Conservation (phyloP, 2,329 filamentous ascomycete genomes). For the Talaromyces albobiverticillius region DNA sequence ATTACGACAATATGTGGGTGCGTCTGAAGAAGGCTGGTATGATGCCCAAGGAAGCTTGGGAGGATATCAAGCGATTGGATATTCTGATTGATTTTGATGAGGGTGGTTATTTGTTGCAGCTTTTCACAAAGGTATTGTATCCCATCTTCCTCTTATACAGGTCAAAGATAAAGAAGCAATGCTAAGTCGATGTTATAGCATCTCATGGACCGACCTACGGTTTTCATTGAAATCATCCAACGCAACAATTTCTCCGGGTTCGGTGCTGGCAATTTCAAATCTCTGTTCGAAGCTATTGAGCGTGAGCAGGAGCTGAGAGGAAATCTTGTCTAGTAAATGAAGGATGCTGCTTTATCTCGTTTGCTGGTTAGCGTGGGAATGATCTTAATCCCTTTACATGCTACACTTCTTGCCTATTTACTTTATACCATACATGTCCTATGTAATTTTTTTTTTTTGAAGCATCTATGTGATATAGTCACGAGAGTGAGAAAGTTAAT, state of each 20-base stretch:
- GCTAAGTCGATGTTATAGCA: slow-evolving; percentile 48
- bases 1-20: slow-evolving; percentile 74
- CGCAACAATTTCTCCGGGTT: slow-evolving; percentile 87
- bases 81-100: slow-evolving; percentile 96
- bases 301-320: slow-evolving; percentile 83
- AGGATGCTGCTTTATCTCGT: neutral
- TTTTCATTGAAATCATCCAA: slow-evolving; percentile 96
- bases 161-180: neutral
- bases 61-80: slow-evolving; percentile 70
- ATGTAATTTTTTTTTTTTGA: too few relatives aligned
- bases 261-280: slow-evolving; percentile 94
- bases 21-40: slow-evolving; percentile 64
- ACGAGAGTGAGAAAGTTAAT: too few relatives aligned
- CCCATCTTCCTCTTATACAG: neutral
- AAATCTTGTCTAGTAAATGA: slow-evolving; percentile 56
- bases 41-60: slow-evolving; percentile 73
- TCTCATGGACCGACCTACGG: slow-evolving; percentile 88
- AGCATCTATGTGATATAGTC: too few relatives aligned
- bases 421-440: too few relatives aligned
- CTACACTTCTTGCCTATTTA: too few relatives aligned
- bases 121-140: slow-evolving; percentile 64
- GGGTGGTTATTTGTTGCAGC: slow-evolving; percentile 73
- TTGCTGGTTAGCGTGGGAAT: neutral
- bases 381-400: too few relatives aligned
- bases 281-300: slow-evolving; percentile 91